Base-by-base conservation (phyloP, 2,329 filamentous ascomycete species). In the Chaetomiaceae sp. region DNA sequence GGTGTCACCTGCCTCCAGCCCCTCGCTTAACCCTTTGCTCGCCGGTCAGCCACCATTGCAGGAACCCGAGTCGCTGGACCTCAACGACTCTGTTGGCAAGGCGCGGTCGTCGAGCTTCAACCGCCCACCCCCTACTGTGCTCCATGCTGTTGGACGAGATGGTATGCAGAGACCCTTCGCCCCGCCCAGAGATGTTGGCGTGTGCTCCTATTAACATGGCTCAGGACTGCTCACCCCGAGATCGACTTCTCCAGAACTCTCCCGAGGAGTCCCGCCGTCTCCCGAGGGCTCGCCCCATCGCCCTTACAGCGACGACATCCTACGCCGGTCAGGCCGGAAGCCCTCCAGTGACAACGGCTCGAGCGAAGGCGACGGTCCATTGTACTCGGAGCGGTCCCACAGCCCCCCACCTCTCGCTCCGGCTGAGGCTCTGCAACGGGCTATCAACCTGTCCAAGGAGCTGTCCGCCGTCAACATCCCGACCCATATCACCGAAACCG, bases 391-490 rank as follows among this genome's bases (percentile, higher is more conserved):
- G 40, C 70, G 87, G 51, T 87, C 90, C 0, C 75, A 79, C n/a
- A 95, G 88, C 60, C 89, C 89, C 0, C 87, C 89, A 5, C 84
- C 85, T 1, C 64, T 91, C 16, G 80, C 83, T 1, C 78, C 82
- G 0, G 76, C 78, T 42, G 88, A 95, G 65, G 92, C 91, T 7
- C 78, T 95, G 51, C 83, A 89, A 55, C 83, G 93, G 58, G 93
- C 93, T 7, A 82, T 87, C 64, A 83, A 85, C 23, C 76, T 99
- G 10, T 96, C 92, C 9, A 87, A 89, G 65, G 91, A 91, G 66
- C 78, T 99, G 3, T 88, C 88, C 40, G 85, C 83, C 3, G 93
- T 87, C 42, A 96, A 97, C 64, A 97, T 99, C 53, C 89, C 90
- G 5, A 93, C 86, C 51, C 85, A 89, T 58, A 85, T 99, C n/a